Conservation (phyloP, 805 yeast genomes). For the Candida dajiaensis region DNA sequence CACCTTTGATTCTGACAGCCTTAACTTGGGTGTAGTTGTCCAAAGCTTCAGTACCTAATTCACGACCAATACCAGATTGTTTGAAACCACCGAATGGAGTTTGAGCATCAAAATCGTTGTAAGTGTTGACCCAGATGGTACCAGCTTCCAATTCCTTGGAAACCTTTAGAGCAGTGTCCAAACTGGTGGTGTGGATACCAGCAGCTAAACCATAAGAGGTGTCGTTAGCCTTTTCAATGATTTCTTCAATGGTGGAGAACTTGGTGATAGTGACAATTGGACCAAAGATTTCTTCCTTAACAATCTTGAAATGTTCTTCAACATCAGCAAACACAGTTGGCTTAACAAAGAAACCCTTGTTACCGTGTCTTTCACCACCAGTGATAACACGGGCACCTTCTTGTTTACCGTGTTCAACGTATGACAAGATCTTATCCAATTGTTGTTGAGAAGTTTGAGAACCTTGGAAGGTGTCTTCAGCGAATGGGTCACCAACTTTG, state of each 20-base stretch:
- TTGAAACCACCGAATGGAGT: constrained; percentile 14
- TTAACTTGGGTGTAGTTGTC: constrained; percentile 12
- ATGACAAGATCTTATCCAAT: constrained; percentile 7
- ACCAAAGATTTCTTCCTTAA: constrained; percentile 11
- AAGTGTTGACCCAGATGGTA: constrained; percentile 13
- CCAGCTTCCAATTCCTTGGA: constrained; percentile 11
- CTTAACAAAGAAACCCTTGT: constrained; percentile 8
- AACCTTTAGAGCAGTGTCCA: constrained; percentile 9
- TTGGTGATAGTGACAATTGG: constrained; percentile 11
- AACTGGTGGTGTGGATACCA: constrained; percentile 10
- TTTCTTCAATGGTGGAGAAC: constrained; percentile 6
- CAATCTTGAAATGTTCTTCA: constrained; percentile 9
- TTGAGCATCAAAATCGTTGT: constrained; percentile 11
- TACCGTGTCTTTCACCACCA: constrained; percentile 10
- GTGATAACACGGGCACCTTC: constrained; percentile 12
- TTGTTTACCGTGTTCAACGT: constrained; percentile 9
- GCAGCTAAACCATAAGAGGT: constrained; percentile 11
- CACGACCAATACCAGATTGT: constrained; percentile 12
- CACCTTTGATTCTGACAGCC: constrained; percentile 10
- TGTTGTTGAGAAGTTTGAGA: constrained; percentile 11
- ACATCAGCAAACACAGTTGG: constrained; percentile 13
- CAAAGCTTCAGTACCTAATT: constrained; percentile 12
- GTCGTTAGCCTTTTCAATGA: constrained; percentile 8
- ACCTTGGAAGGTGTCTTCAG: constrained; percentile 12
- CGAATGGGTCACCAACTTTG: constrained; percentile 12